Conservation (phyloP, 495 filamentous ascomycete species). For the Daldinia vernicosa region DNA sequence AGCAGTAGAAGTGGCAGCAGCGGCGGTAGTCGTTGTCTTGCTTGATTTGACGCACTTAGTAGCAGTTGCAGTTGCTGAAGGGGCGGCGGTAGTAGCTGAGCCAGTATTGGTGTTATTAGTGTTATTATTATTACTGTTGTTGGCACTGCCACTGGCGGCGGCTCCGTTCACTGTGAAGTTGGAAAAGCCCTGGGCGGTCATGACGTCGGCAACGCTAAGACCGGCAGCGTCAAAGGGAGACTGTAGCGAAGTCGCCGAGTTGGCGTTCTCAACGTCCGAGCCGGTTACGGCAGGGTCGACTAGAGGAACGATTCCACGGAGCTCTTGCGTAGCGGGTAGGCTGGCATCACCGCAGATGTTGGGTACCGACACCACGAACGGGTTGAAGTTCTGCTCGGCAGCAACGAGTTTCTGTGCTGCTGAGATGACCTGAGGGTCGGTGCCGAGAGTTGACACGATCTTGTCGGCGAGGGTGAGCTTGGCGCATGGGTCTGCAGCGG, state of each 20-base stretch:
- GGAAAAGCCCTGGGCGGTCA: constrained; percentile 59
- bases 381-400: constrained; percentile 76
- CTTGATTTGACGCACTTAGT: constrained; percentile 11
- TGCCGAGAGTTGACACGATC: constrained; percentile 64
- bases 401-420: constrained; percentile 67
- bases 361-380: constrained; percentile 62
- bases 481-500: constrained; percentile 65
- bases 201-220: constrained; percentile 64
- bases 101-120: constrained; percentile 8
- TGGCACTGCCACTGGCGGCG: constrained; percentile 31
- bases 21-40: constrained; percentile 19
- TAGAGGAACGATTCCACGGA: constrained; percentile 68
- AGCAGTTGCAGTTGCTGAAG: constrained; percentile 30
- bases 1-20: constrained; percentile 37
- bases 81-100: constrained; percentile 21
- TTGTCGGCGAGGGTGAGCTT: constrained; percentile 68
- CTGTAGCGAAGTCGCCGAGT: constrained; percentile 57
- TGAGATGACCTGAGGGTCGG: constrained; percentile 59
- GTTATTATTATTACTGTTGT: constrained; percentile 1
- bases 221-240: constrained; percentile 63
- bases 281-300: constrained; percentile 66
- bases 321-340: constrained; percentile 63
- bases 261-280: constrained; percentile 62
- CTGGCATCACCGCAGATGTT: constrained; percentile 64
- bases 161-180: constrained; percentile 61